phyloP scores from a whole-genome alignment of 768 basidiomycete species.

The Leccinum barrowsii region DNA sequence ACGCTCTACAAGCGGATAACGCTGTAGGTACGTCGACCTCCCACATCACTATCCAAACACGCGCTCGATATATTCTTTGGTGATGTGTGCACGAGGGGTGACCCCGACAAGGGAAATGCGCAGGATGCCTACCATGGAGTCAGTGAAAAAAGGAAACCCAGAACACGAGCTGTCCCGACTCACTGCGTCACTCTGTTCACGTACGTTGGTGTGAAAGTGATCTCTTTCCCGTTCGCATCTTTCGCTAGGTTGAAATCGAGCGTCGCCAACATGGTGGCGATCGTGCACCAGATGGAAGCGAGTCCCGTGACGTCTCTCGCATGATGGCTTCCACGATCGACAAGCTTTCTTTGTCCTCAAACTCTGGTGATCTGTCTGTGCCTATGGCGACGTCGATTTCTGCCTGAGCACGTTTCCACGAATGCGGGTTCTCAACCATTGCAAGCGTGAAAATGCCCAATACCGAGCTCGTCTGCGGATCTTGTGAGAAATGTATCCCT shows the following conservation, averaged over 20 bases:
- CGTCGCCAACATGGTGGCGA: neutral
- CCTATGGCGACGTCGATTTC: neutral
- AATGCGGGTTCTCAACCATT: neutral
- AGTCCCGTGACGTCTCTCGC: neutral
- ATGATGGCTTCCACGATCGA: neutral
- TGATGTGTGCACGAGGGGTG: slow-evolving; percentile 4
- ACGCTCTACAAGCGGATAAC: no score
- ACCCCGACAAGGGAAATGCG: neutral
- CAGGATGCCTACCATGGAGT: neutral
- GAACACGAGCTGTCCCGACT: neutral
- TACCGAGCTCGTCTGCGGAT: neutral
- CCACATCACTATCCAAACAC: neutral
- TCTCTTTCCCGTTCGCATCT: neutral
- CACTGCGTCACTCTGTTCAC: neutral
- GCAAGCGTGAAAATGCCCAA: neutral
- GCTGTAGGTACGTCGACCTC: neutral
- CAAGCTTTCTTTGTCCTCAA: neutral
- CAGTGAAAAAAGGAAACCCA: neutral
- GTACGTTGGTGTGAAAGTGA: neutral
- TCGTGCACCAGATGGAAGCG: neutral
- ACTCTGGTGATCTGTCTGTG: neutral
- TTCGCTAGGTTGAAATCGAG: neutral
- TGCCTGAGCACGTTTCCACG: neutral
- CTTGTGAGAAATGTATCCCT: neutral
- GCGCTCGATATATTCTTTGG: slow-evolving; percentile 1